A percentile compares a stretch with the other conserved stretches of the same genome.
Conservation (phyloP, 345 rosid species). For the Pugionium dolabratum region DNA sequence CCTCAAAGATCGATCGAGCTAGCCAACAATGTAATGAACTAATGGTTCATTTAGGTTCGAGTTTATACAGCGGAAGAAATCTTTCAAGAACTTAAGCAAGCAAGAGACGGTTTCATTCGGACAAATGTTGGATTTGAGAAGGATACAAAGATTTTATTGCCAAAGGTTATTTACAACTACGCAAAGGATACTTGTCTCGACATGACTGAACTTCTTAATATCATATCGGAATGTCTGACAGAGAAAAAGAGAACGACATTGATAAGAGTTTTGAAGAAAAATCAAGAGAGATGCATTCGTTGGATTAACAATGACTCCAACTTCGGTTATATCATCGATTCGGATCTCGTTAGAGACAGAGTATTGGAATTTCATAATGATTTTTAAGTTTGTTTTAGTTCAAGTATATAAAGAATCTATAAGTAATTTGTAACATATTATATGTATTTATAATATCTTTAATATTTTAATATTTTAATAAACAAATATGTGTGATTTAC, state of each 20-base stretch:
- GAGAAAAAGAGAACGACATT: slow-evolving; percentile 47
- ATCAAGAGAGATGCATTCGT: slow-evolving; percentile 47
- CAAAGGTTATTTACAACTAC: slow-evolving; percentile 52
- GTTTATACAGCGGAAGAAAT: slow-evolving; percentile 55
- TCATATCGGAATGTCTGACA: slow-evolving; percentile 44
- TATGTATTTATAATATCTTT: too few species aligned
- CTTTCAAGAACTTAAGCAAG: slow-evolving; percentile 56
- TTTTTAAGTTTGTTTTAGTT: not conserved
- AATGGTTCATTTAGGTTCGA: slow-evolving; percentile 48
- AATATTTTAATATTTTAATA: too few species aligned
- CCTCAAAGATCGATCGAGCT: not conserved
- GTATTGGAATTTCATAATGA: slow-evolving; percentile 7
- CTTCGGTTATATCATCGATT: slow-evolving; percentile 57
- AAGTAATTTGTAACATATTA: too few species aligned
- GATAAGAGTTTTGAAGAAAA: slow-evolving; percentile 46
- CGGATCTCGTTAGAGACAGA: slow-evolving; percentile 41
- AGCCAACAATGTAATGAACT: slow-evolving; percentile 1
- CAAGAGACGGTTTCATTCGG: slow-evolving; percentile 54
- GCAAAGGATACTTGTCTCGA: slow-evolving; percentile 61
- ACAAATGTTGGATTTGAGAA: slow-evolving; percentile 52
- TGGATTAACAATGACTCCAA: slow-evolving; percentile 61
- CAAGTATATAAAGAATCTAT: too few species aligned
- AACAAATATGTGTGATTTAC: too few species aligned
- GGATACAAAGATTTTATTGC: slow-evolving; percentile 55
- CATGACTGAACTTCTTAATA: slow-evolving; percentile 42